Evolutionary conservation across 1,284 basidiomycete genomes (phyloP), one percentile per base, ranked within the genome.

Genomic region (Moniliella sp.): DNA sequence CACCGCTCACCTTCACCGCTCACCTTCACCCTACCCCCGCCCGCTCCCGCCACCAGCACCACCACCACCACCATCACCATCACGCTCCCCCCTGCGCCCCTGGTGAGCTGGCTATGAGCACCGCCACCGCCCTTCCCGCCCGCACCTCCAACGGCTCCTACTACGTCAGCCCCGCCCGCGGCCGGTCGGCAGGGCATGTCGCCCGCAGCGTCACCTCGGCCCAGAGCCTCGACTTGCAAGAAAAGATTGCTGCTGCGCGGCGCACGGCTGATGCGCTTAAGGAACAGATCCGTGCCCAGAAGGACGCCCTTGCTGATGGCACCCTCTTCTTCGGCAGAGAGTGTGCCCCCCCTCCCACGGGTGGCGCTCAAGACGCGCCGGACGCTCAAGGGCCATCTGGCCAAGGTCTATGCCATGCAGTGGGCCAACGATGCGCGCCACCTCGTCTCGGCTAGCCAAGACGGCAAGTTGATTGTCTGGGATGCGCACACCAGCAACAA

Each of bases 401-500:
- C 88, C 46, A 99, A 99, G 70, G 93, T 99, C 60, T 94, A 94
- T 63, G 86, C 91, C 30, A 88, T 97, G 77, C 88, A 94, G 63
- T 99, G 91, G 91, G 78, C 88, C 12, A 75, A 76, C 36, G 91
- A 97, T 67, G 75, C 82, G 57, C 72, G 84, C 52, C 91, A 97
- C 67, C n/a, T n/a, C 42, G 88, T 99, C 27, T 94, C 88, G 9
- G 88, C 91, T 15, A 94, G 88, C 3, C 88, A 99, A 62, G 88
- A 99, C 59, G 91, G 91, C 41, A 94, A 97, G 65, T 72, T 99
- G 37, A 94, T 99, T 61, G 83, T 99, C 32, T 99, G 88, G 88
- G 88, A 99, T 63, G 88, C 91, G 27, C 94, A 94, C 66, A 93
- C 88, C 7, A 91, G 84, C 41, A 94, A 97, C 71, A 97, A 97